Conservation (phyloP, 1,139 yeast species). For the Spencermartinsiella ligniputridi region DNA sequence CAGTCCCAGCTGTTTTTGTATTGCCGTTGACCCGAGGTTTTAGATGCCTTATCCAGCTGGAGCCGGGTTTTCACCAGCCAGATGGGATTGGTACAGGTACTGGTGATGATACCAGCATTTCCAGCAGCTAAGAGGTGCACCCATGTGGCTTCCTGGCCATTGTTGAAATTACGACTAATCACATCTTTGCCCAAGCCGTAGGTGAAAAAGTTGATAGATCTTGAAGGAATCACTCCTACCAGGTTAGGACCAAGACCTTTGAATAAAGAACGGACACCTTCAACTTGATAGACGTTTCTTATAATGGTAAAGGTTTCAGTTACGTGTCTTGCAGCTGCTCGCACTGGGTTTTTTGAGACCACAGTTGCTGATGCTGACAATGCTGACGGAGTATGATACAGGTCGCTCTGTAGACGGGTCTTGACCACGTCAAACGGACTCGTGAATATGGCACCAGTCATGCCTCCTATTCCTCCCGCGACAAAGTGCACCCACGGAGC, state of each 20-base stretch:
- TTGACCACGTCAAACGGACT: conserved; percentile 96
- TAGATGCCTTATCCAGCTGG: conserved; percentile 65
- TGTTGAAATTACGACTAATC: conserved; percentile 57
- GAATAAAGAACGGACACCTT: conserved; percentile 83
- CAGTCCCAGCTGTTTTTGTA: conserved; percentile 89
- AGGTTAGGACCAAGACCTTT: conserved; percentile 95
- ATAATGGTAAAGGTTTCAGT: conserved; percentile 77
- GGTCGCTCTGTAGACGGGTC: conserved; percentile 90
- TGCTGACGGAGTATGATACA: conserved; percentile 37
- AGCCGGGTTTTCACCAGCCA: conserved; percentile 95
- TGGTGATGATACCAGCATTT: conserved; percentile 88
- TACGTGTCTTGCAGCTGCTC: conserved; percentile 61
- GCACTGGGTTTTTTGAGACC: conserved; percentile 27
- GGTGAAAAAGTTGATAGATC: conserved; percentile 94
- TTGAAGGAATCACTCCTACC: conserved; percentile 98
- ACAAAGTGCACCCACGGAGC: conserved; percentile 94
- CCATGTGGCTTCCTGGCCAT: conserved; percentile 77
- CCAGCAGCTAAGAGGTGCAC: conserved; percentile 88
- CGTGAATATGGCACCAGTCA: conserved; percentile 93
- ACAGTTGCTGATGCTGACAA: conserved; percentile 24
- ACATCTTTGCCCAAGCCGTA: conserved; percentile 87
- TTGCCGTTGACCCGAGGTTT: conserved; percentile 46
- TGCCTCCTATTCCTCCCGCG: conserved; percentile 99
- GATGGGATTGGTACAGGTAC: conserved; percentile 99
- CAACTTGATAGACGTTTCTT: conserved; percentile 60